Evolutionary conservation across 2,329 filamentous ascomycete species (phyloP).

Genomic region (Didymosphaeria variabile): DNA sequence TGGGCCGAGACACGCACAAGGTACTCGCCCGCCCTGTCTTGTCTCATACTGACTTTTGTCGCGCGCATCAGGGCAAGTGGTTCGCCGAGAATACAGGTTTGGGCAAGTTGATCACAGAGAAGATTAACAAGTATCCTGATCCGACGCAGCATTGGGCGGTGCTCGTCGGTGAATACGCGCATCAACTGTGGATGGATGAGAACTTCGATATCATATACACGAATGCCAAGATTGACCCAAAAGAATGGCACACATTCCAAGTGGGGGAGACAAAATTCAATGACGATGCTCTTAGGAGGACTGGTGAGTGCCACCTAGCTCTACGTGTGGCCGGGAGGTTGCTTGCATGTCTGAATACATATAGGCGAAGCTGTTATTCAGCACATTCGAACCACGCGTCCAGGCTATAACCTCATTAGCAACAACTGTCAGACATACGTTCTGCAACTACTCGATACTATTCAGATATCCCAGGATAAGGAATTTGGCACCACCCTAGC

Average conservation of each 20-base stretch:
- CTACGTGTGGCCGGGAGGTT: neutral
- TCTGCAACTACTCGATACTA: conserved; percentile 62
- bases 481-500: conserved; percentile 64
- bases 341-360: neutral
- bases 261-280: conserved; percentile 24
- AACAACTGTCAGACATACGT: conserved; percentile 70
- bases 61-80: conserved; percentile 58
- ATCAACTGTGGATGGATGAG: conserved; percentile 71
- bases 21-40: too few relatives aligned
- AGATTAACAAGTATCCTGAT: conserved; percentile 64
- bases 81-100: conserved; percentile 65
- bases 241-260: conserved; percentile 23
- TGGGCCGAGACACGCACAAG: too few relatives aligned
- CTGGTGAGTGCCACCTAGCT: conserved; percentile 14
- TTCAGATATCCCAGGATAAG: conserved; percentile 60
- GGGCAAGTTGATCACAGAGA: conserved; percentile 65
- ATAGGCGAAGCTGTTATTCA: conserved; percentile 63
- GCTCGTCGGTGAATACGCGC: conserved; percentile 64
- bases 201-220: conserved; percentile 66
- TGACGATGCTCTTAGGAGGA: conserved; percentile 22
- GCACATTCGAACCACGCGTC: conserved; percentile 59
- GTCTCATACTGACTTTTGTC: too few relatives aligned
- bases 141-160: conserved; percentile 70
- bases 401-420: conserved; percentile 66
- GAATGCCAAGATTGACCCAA: conserved; percentile 48